Base-by-base conservation (phyloP, 23 red algal species). In the Pyropia haitanensis region DNA sequence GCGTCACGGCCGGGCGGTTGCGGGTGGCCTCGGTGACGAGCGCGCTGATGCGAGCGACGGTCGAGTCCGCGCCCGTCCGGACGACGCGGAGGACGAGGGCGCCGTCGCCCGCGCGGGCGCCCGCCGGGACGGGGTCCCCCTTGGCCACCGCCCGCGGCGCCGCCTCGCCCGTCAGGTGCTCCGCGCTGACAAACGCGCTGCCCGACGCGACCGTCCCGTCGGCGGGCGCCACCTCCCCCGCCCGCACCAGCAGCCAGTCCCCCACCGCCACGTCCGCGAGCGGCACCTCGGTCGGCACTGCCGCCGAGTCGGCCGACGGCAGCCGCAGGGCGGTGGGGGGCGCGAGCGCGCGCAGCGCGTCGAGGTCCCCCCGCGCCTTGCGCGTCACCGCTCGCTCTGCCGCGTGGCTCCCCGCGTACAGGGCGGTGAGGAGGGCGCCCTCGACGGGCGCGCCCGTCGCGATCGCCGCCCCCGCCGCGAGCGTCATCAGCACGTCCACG, bases 401-500 rank as follows among this genome's bases (percentile, higher is more conserved):
- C 14, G 80, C 73, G 56, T 81, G 77, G 19, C 84, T 90, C 0
- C 85, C 56, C 8, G 77, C 63, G 56, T 71, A 96, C 18, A 96
- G 59, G 56, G 74, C 75, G 1, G 82, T 79, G 8, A 96, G 71
- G 12, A 96, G 64, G 2, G 78, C 75, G 4, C 77, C 83, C 64
- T 96, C 91, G 25, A 96, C 56, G 15, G 60, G 10, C 5, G 73
- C 72, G 22, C 91, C 91, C 28, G 75, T 67, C 27, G 62, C 60
- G 20, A 89, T 1, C 14, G 67, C 63, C 30, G 76, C 66, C 26
- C 64, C 29, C 5, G 91, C 91, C 22, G 91, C 91, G 10, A 85
- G 52, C 10, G 73, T 89, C 91, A 96, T 96, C 50, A 96, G 77
- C 39, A 89, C 68, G 59, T 96, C 76, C 22, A 88, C 80, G 79